Percentiles rank a stretch among this genome's conserved stretches.
These are phyloP conservation scores for Populus hybrid DNA, from an alignment of 441 rosid species.

Conservation along the genomic window DNA sequence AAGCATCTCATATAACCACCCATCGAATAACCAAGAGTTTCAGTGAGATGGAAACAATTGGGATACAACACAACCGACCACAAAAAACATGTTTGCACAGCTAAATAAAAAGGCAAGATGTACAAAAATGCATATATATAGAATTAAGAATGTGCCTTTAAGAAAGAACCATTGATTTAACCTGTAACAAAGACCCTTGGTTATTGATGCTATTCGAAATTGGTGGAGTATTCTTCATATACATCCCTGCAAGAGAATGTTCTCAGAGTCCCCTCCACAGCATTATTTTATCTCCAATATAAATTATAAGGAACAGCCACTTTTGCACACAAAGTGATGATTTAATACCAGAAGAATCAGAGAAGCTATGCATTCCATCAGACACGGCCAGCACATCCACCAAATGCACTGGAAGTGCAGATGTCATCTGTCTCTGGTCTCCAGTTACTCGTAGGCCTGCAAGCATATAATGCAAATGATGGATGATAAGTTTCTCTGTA, in stretches of 20 bases:
- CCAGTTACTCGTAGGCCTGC: conserved; percentile 69
- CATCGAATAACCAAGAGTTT: neutral
- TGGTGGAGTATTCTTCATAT: conserved; percentile 61
- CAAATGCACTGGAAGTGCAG: conserved; percentile 83
- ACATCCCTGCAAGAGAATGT: conserved; percentile 52
- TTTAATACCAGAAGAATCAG: conserved; percentile 57
- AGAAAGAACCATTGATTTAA: conserved; percentile 25
- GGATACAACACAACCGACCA: neutral
- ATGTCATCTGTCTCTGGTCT: conserved; percentile 77
- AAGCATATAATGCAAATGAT: conserved; percentile 16
- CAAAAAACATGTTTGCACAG: neutral
- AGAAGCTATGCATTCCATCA: conserved; percentile 56
- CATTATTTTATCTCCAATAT: conserved; percentile 9
- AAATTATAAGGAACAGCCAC: conserved; percentile 9
- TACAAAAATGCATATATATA: neutral
- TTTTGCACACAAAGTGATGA: conserved; percentile 4
- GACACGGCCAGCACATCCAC: conserved; percentile 63
- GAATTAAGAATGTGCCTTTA: conserved; percentile 4
- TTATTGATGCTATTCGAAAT: conserved; percentile 47
- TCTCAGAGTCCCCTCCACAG: conserved; percentile 13
- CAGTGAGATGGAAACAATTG: neutral
- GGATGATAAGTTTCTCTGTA: conserved; percentile 1
- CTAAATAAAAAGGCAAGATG: neutral
- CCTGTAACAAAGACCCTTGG: conserved; percentile 81
- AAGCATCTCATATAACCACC: neutral